Evolutionary conservation across 2,329 filamentous ascomycete species (phyloP).

Genomic region (Sporothrix sp.): DNA sequence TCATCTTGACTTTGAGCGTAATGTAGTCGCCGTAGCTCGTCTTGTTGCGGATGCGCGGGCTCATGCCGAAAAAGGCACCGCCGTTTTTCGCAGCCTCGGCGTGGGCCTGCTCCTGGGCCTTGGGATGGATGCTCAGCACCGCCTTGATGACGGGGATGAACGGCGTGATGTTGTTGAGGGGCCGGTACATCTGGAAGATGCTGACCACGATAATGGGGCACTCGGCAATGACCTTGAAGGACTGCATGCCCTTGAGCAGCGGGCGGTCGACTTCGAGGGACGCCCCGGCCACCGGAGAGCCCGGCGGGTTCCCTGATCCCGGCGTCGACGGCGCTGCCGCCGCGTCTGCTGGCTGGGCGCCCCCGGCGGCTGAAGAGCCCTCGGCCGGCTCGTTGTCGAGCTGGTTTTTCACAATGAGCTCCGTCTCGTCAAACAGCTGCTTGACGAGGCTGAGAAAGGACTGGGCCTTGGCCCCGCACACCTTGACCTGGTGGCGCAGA

Average conservation of each 20-base stretch:
- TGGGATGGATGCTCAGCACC: slow-evolving; percentile 79
- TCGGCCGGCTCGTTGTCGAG: slow-evolving; percentile 66
- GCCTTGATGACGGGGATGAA: slow-evolving; percentile 93
- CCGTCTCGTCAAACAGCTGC: slow-evolving; percentile 92
- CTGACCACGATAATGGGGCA: slow-evolving; percentile 98
- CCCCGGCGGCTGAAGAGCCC: slow-evolving; percentile 20
- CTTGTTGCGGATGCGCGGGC: slow-evolving; percentile 84
- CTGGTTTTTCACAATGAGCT: slow-evolving; percentile 87
- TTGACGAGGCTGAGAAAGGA: slow-evolving; percentile 85
- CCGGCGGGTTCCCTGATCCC: slow-evolving; percentile 58
- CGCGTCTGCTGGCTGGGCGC: slow-evolving; percentile 20
- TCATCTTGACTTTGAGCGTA: slow-evolving; percentile 95
- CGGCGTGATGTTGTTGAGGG: slow-evolving; percentile 69
- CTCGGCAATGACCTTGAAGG: slow-evolving; percentile 95
- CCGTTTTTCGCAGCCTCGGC: slow-evolving; percentile 69
- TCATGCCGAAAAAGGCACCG: slow-evolving; percentile 84
- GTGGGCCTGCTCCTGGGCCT: slow-evolving; percentile 87
- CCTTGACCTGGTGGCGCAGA: slow-evolving; percentile 83
- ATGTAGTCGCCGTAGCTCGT: slow-evolving; percentile 96
- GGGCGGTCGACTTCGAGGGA: slow-evolving; percentile 73
- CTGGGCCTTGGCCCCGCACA: slow-evolving; percentile 69
- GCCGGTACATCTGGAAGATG: slow-evolving; percentile 87
- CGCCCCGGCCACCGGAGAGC: slow-evolving; percentile 77
- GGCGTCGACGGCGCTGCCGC: slow-evolving; percentile 55
- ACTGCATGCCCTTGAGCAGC: slow-evolving; percentile 88